These are phyloP conservation scores for Cutaneotrichosporon dermatis DNA, from an alignment of 1,284 basidiomycete genomes.

Conservation along the genomic window DNA sequence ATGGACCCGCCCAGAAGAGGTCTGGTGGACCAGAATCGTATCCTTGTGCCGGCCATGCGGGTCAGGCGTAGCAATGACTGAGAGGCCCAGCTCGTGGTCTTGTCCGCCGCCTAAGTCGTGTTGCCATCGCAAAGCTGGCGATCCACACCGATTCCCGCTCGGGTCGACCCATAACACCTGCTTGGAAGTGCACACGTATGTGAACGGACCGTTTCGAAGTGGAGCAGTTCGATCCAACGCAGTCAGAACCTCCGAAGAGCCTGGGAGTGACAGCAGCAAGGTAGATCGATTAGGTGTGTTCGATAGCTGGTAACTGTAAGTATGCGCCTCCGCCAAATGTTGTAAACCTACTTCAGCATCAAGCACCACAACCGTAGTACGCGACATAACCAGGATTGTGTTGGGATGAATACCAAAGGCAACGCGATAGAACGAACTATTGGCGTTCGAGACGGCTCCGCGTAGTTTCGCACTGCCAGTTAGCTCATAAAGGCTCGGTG, in stretches of 20 bases:
- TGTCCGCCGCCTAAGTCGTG: slow-evolving; percentile 27
- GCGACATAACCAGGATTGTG: slow-evolving; percentile 33
- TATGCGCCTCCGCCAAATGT: neutral
- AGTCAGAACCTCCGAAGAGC: slow-evolving; percentile 16
- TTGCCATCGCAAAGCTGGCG: slow-evolving; percentile 25
- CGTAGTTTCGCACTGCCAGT: slow-evolving; percentile 24
- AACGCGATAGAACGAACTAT: slow-evolving; percentile 31
- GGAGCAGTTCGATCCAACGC: slow-evolving; percentile 29
- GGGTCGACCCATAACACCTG: slow-evolving; percentile 40
- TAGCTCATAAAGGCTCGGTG: neutral
- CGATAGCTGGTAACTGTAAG: neutral
- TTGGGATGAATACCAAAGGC: slow-evolving; percentile 31
- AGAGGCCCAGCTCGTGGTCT: slow-evolving; percentile 20
- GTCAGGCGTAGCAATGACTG: slow-evolving; percentile 1
- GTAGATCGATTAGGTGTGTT: neutral
- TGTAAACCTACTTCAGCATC: slow-evolving; percentile 25
- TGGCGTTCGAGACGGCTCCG: slow-evolving; percentile 6
- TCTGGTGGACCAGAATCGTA: neutral
- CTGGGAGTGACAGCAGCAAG: neutral
- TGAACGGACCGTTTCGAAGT: slow-evolving; percentile 14
- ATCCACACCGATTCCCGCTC: neutral
- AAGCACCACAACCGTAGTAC: slow-evolving; percentile 16
- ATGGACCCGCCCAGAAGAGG: neutral
- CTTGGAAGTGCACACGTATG: slow-evolving; percentile 26
- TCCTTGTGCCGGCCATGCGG: neutral